Evolutionary conservation across 1,284 basidiomycete species (phyloP).

Genomic region (Sphagnurus paluster): DNA sequence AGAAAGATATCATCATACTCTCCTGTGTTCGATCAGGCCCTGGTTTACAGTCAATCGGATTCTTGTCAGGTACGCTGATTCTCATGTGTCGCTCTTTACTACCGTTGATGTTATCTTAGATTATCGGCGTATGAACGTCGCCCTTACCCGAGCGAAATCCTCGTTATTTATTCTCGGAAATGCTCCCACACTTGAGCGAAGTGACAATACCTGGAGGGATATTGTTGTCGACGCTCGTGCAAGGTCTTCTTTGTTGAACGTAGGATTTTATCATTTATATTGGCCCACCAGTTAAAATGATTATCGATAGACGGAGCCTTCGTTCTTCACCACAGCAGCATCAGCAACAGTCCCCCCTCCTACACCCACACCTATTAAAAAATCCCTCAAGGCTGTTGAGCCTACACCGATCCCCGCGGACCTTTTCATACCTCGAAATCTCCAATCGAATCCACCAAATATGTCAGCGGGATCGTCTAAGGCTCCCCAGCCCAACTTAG

Average conservation of each 20-base stretch:
- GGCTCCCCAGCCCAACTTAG: not conserved
- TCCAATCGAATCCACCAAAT: conserved; percentile 10
- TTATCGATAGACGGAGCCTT: conserved; percentile 27
- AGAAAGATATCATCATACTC: conserved; percentile 95
- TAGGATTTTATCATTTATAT: conserved; percentile 29
- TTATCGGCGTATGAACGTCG: conserved; percentile 94
- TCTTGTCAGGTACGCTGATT: conserved; percentile 67
- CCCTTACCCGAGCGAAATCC: conserved; percentile 92
- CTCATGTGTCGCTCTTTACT: not conserved
- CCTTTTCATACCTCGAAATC: conserved; percentile 30
- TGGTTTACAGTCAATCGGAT: conserved; percentile 82
- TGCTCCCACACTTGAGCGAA: conserved; percentile 82
- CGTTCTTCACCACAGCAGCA: conserved; percentile 34
- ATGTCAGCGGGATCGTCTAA: conserved; percentile 7
- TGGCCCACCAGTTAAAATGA: conserved; percentile 3
- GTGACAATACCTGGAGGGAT: conserved; percentile 77
- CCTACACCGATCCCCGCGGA: conserved; percentile 22
- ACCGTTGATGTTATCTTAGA: conserved; percentile 45
- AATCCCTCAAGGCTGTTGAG: conserved; percentile 6
- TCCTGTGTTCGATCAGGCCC: conserved; percentile 92
- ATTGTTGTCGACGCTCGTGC: conserved; percentile 78
- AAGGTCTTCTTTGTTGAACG: conserved; percentile 54
- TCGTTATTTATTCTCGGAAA: conserved; percentile 95
- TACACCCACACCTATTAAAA: conserved; percentile 15
- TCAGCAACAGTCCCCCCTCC: conserved; percentile 6